phyloP scores from a whole-genome alignment of 208 protist species.

The Leptomonas seymouri region DNA sequence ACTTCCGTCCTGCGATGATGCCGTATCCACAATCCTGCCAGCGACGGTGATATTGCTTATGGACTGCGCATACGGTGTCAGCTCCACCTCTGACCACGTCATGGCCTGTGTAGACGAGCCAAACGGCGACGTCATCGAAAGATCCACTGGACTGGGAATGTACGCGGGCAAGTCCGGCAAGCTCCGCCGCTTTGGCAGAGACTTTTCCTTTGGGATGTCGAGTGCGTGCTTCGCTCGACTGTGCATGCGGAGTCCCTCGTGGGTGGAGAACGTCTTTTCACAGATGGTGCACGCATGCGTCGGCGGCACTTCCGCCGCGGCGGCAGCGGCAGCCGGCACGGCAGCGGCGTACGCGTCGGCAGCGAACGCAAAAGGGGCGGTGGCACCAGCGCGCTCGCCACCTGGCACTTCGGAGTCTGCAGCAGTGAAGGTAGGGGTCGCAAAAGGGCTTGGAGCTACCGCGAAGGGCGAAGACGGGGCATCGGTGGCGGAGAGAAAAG shows the following conservation, averaged over 20 bases:
- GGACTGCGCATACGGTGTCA: conserved; percentile 69
- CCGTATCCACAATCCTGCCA: conserved; percentile 50
- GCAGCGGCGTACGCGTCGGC: conserved; percentile 11
- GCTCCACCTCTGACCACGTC: conserved; percentile 72
- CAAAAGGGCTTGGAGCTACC: conserved; percentile 17
- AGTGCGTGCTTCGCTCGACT: conserved; percentile 80
- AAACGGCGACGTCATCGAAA: conserved; percentile 84
- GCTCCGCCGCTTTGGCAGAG: conserved; percentile 7
- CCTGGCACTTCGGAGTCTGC: conserved; percentile 2
- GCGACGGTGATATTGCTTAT: conserved; percentile 78
- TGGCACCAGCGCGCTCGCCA: background rate
- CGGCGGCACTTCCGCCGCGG: conserved; percentile 19
- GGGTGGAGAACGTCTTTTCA: conserved; percentile 59
- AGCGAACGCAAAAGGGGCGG: background rate
- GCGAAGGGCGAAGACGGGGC: conserved; percentile 43
- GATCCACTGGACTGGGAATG: conserved; percentile 89
- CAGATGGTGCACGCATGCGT: conserved; percentile 65
- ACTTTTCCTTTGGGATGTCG: conserved; percentile 40
- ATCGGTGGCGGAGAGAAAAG: conserved; percentile 29
- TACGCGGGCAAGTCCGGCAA: conserved; percentile 69
- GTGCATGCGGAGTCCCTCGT: conserved; percentile 79
- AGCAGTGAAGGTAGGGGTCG: conserved; percentile 17
- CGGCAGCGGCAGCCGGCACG: conserved; percentile 2
- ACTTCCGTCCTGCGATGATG: conserved; percentile 25
- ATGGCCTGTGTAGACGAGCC: conserved; percentile 26